These are phyloP conservation scores for Aspergillus brunneoviolaceus DNA, from an alignment of 2,329 filamentous ascomycete species.

Conservation along the genomic window DNA sequence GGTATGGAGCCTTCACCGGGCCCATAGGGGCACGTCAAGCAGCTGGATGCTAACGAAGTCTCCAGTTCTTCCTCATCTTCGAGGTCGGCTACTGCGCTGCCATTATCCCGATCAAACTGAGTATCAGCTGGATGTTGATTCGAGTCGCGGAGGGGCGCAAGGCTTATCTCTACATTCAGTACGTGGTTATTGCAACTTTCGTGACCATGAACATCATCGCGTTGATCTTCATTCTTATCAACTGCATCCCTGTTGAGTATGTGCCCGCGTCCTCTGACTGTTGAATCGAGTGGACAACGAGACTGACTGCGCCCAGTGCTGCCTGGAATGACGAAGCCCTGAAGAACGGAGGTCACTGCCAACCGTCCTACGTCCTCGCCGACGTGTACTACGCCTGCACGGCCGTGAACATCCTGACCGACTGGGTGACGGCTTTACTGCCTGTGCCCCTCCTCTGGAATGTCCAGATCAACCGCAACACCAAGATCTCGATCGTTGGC, in stretches of 20 bases:
- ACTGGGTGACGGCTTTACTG: slow-evolving; percentile 26
- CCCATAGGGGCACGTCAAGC: not conserved
- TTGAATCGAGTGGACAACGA: not conserved
- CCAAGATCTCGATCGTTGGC: slow-evolving; percentile 47
- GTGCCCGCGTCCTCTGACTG: not conserved
- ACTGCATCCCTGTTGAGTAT: slow-evolving; percentile 24
- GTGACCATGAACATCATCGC: slow-evolving; percentile 25
- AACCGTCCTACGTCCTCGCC: slow-evolving; percentile 22
- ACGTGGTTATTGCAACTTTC: slow-evolving; percentile 20
- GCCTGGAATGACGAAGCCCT: slow-evolving; percentile 20
- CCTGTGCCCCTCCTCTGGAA: slow-evolving; percentile 44
- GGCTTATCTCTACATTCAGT: slow-evolving; percentile 22
- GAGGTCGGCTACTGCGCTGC: slow-evolving; percentile 28
- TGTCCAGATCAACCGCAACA: slow-evolving; percentile 45
- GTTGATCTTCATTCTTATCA: slow-evolving; percentile 24
- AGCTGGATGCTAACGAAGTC: not conserved
- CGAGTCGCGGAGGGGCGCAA: slow-evolving; percentile 25
- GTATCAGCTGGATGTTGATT: slow-evolving; percentile 28
- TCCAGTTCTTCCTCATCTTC: slow-evolving; percentile 28
- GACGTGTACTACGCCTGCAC: slow-evolving; percentile 27
- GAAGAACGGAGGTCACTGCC: slow-evolving; percentile 21
- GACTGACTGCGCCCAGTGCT: slow-evolving; percentile 14
- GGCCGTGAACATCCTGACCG: slow-evolving; percentile 27
- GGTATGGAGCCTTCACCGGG: slow-evolving; percentile 1
- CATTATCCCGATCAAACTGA: slow-evolving; percentile 29